Base-by-base conservation (phyloP, 2,329 filamentous ascomycete genomes). In the Clonostachys solani region DNA sequence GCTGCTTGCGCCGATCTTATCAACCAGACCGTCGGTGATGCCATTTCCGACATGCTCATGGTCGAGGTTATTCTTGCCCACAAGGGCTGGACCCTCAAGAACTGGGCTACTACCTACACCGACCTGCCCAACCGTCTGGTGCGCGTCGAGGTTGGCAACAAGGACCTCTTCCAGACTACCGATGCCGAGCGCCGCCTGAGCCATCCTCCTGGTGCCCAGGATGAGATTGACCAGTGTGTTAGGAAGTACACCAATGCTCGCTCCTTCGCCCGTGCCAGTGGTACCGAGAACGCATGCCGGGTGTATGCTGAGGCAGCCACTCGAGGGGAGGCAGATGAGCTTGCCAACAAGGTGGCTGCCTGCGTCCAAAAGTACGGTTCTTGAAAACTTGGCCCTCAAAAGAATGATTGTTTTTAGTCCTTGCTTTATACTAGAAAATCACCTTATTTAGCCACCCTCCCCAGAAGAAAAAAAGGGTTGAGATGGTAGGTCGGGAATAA, bases 11-110 rank as follows among this genome's bases (percentile, higher is more conserved):
- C 86, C 44, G 89, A 96, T 57, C 80, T 99, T 53, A 95, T 99
- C 75, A 99, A 99, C 77, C 94, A 99, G 74, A 94, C 94, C 1
- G 92, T 97, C 42, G 94, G 94, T 46, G 94, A 99, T 63, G 94
- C 94, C 42, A 80, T 99, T 48, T 96, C 91, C 1, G 94, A 99
- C 69, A 88, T 96, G 80, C 81, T 99, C 42, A 84, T 99, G 60
- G 92, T 97, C 37, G 94, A 99, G 69, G 89, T 92, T 34, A 94
- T 97, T 55, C 84, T 99, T 38, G 92, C 94, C 7, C 91, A 97
- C 79, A 97, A 96, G 74, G 80, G 78, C 55, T 99, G 92, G 92
- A 84, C 81, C 23, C 84, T 91, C 42, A 85, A 86, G 63, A 90
- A 97, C 65, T 99, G 94, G 94, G 84, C 92, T 52, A 81, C 83